Evolutionary conservation across 2,329 filamentous ascomycete genomes (phyloP).

Genomic region (Diaporthe caulivora): DNA sequence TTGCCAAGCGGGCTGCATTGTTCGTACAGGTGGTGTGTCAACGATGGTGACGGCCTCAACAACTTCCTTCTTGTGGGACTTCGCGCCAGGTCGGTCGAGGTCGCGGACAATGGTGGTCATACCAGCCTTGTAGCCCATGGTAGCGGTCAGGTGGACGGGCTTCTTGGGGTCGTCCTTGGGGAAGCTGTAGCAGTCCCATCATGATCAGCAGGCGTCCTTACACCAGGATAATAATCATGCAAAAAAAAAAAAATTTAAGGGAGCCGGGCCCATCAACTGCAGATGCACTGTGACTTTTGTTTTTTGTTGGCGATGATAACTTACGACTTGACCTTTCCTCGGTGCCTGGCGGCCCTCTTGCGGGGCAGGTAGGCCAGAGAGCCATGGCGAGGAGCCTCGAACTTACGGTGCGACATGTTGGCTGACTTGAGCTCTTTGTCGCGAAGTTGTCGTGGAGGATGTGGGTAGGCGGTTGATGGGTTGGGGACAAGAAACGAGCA

Average conservation of each 20-base stretch:
- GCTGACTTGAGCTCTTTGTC: slow-evolving; percentile 36
- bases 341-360: slow-evolving; percentile 94
- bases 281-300: background rate
- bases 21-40: slow-evolving; percentile 95
- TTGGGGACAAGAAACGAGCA: background rate
- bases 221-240: background rate
- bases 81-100: slow-evolving; percentile 98
- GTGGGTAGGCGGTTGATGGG: slow-evolving; percentile 33
- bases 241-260: background rate
- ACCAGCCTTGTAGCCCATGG: slow-evolving; percentile 99
- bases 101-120: slow-evolving; percentile 99
- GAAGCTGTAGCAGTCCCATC: slow-evolving; percentile 73
- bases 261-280: background rate
- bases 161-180: slow-evolving; percentile 99
- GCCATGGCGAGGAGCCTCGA: slow-evolving; percentile 93
- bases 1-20: slow-evolving; percentile 84
- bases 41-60: slow-evolving; percentile 90
- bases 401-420: slow-evolving; percentile 67
- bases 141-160: slow-evolving; percentile 97
- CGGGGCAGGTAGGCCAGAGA: slow-evolving; percentile 88
- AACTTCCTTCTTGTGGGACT: slow-evolving; percentile 99
- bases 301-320: slow-evolving; percentile 54
- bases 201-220: slow-evolving; percentile 25
- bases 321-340: slow-evolving; percentile 99
- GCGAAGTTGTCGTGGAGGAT: slow-evolving; percentile 37